A percentile compares a stretch with the other conserved stretches of the same genome.
phyloP scores from a whole-genome alignment of 805 yeast species.

The Sungouiella blattae region DNA sequence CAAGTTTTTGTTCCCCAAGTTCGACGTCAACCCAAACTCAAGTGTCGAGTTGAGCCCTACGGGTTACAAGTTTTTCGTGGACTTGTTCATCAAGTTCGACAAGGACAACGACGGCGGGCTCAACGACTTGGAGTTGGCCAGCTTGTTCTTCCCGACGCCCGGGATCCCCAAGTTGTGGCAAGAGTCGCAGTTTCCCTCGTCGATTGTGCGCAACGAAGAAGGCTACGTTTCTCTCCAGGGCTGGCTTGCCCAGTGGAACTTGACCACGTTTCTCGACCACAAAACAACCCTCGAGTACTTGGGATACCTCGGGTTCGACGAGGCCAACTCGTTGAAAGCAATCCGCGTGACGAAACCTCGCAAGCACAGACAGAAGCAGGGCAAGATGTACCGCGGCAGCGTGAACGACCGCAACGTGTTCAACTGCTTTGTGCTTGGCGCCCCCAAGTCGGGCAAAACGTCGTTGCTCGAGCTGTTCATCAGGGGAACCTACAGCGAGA shows the following conservation, averaged over 20 bases:
- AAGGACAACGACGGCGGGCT: slow-evolving; percentile 96
- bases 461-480: slow-evolving; percentile 80
- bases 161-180: slow-evolving; percentile 88
- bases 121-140: slow-evolving; percentile 63
- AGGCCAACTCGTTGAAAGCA: slow-evolving; percentile 38
- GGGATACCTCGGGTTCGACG: slow-evolving; percentile 86
- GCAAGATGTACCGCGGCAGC: slow-evolving; percentile 57
- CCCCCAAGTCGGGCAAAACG: slow-evolving; percentile 82
- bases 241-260: slow-evolving; percentile 98
- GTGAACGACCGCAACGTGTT: slow-evolving; percentile 86
- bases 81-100: slow-evolving; percentile 81
- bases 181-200: slow-evolving; percentile 77
- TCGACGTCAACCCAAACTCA: slow-evolving; percentile 69
- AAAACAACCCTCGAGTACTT: slow-evolving; percentile 82
- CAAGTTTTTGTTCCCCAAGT: slow-evolving; percentile 69
- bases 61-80: slow-evolving; percentile 90
- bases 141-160: slow-evolving; percentile 84
- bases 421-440: slow-evolving; percentile 85
- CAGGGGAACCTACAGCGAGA: slow-evolving; percentile 64
- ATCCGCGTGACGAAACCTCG: slow-evolving; percentile 81
- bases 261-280: slow-evolving; percentile 87
- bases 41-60: slow-evolving; percentile 90
- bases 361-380: slow-evolving; percentile 64
- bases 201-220: slow-evolving; percentile 85
- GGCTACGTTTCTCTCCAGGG: slow-evolving; percentile 93